phyloP scores from a whole-genome alignment of 805 yeast genomes.

The Nakazawaea holstii region DNA sequence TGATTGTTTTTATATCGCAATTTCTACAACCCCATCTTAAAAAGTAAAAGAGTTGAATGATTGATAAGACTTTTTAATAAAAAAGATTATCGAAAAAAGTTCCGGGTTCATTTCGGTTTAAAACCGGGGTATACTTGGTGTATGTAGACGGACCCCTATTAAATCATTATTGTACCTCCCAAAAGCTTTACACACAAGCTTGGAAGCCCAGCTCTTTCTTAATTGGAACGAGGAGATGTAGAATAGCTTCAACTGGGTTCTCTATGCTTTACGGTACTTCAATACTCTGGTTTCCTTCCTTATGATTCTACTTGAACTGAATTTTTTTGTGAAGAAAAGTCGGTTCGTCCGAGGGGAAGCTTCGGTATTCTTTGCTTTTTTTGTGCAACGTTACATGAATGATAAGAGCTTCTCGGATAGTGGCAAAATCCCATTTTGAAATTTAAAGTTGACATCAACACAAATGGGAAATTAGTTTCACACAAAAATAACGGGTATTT shows the following conservation, averaged over 20 bases:
- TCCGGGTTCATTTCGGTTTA: no score
- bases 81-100: background rate
- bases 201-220: no score
- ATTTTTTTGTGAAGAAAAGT: background rate
- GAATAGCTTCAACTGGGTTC: no score
- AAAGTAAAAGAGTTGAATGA: background rate
- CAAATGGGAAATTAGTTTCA: background rate
- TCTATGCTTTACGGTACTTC: no score
- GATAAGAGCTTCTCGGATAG: background rate
- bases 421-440: background rate
- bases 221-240: no score
- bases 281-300: no score
- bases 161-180: no score
- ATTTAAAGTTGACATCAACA: background rate
- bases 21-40: background rate
- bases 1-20: no score
- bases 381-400: background rate
- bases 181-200: no score
- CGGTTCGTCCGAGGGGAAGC: background rate
- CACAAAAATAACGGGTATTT: no score
- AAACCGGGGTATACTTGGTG: no score
- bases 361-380: background rate
- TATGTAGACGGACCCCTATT: no score
- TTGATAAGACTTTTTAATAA: background rate
- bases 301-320: background rate